Evolutionary conservation across 352 stramenopile genomes (phyloP).

Genomic region (Pythium scleroteichum): DNA sequence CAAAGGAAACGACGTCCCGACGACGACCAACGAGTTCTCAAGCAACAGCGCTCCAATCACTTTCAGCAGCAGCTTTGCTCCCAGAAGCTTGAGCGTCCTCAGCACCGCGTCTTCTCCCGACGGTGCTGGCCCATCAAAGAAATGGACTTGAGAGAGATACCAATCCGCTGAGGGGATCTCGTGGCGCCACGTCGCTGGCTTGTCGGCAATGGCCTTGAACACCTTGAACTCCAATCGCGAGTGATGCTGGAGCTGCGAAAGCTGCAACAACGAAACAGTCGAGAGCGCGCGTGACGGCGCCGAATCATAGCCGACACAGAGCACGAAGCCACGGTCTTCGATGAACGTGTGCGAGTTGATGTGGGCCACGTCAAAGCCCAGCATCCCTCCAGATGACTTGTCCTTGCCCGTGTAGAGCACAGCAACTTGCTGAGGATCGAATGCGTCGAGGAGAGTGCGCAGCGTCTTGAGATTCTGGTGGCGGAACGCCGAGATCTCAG

Average conservation of each 20-base stretch:
- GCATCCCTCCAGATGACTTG: constrained; percentile 41
- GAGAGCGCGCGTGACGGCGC: constrained; percentile 12
- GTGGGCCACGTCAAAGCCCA: constrained; percentile 76
- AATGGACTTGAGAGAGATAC: constrained; percentile 67
- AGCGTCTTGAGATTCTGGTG: constrained; percentile 72
- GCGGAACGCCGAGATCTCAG: constrained; percentile 64
- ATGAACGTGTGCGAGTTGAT: constrained; percentile 79
- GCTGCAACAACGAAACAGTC: background rate
- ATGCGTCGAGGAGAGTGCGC: constrained; percentile 68
- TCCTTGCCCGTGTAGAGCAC: constrained; percentile 53
- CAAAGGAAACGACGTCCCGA: constrained; percentile 67
- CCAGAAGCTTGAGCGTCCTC: constrained; percentile 60
- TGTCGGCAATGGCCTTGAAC: constrained; percentile 70
- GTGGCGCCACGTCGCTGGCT: constrained; percentile 52
- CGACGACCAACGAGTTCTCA: constrained; percentile 75
- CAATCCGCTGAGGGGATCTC: constrained; percentile 75
- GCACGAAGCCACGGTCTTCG: constrained; percentile 62
- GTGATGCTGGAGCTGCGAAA: constrained; percentile 16
- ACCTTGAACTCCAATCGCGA: constrained; percentile 31
- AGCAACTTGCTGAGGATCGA: constrained; percentile 79
- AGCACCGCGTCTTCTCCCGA: constrained; percentile 43
- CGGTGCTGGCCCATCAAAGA: constrained; percentile 37
- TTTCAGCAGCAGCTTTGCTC: constrained; percentile 73
- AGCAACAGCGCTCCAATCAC: constrained; percentile 66
- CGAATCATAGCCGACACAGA: constrained; percentile 63